Evolutionary conservation across 257 asterid species (phyloP), one percentile per base, ranked within the genome.

Genomic region (Verbascum thapsus): DNA sequence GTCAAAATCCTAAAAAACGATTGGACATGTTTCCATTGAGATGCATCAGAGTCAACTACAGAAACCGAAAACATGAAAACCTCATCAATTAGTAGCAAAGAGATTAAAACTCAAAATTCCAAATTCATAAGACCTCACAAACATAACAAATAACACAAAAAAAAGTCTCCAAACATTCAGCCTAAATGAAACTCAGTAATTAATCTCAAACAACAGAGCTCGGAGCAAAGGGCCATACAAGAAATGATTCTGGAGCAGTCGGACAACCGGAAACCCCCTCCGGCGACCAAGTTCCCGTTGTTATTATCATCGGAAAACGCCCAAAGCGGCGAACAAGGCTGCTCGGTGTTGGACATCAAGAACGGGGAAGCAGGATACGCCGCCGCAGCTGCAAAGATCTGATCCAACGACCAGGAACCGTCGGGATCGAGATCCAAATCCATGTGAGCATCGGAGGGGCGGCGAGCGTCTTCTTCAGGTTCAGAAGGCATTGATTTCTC

Each of bases 301-400:
- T 78, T 74, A 41, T 74, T 80, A 12, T 85, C 95, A 38, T 88
- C 94, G 50, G 96, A 69, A 63, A 81, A 84, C 0, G 89, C 83
- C 98, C 91, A 88, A 13, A 85, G 91, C 5, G 98, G 96, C 26
- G 91, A 85, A 59, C 72, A 88, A 15, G 95, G 91, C 71, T 78
- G 94, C 10, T 85, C 94, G 11, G 95, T 80, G 72, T 60, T 60
- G 63, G 91, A 22, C 2, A 84, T 56, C 3, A 83, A 49, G 60
- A 77, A 83, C 2, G 90, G 80, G 45, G 82, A 74, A 8, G 55
- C 37, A 38, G 90, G 81, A 49, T 69, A 61, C 6, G 81, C 39
- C 8, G 73, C 70, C 12, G 79, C 61, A 11, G 67, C 63, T 4
- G 74, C 76, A 38, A 85, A 84, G 79, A 84, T 80, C 84, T 88